Evolutionary conservation across 2,329 filamentous ascomycete species (phyloP).

Genomic region (Xylaria sp.): DNA sequence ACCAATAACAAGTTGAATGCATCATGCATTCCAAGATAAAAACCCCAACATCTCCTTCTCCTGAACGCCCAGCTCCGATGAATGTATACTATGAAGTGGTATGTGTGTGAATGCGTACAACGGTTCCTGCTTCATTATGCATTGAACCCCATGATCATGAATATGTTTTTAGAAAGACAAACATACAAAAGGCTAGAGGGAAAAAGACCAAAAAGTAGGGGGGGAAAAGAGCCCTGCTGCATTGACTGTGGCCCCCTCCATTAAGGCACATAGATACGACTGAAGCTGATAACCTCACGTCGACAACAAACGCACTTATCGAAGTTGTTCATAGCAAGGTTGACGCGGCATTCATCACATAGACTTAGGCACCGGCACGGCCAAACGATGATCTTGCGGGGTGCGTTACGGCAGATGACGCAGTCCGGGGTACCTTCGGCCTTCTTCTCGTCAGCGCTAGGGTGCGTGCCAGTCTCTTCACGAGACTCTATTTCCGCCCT

Average conservation of each 20-base stretch:
- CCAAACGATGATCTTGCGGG: conserved; percentile 93
- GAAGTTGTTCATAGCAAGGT: conserved; percentile 96
- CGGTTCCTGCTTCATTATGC: conserved; percentile 20
- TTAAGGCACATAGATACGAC: conserved; percentile 85
- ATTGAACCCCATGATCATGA: conserved; percentile 22
- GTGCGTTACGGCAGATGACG: conserved; percentile 90
- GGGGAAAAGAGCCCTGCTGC: background rate
- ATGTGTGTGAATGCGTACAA: background rate
- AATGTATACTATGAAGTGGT: conserved; percentile 28
- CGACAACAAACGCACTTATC: conserved; percentile 96
- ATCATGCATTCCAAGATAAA: background rate
- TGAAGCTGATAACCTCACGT: conserved; percentile 88
- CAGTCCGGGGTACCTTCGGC: conserved; percentile 79
- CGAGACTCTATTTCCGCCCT: conserved; percentile 51
- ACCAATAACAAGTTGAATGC: conserved; percentile 2
- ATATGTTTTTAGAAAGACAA: conserved; percentile 4
- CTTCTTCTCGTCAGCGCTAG: conserved; percentile 27
- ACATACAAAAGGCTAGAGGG: background rate
- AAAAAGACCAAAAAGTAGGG: background rate
- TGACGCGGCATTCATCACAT: conserved; percentile 94
- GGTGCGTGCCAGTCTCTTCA: conserved; percentile 14
- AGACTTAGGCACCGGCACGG: conserved; percentile 94
- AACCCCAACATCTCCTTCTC: background rate
- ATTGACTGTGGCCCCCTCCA: background rate
- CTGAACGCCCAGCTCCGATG: conserved; percentile 31